Base-by-base conservation (phyloP, 2,329 filamentous ascomycete genomes). In the Colletotrichum cuscutae region DNA sequence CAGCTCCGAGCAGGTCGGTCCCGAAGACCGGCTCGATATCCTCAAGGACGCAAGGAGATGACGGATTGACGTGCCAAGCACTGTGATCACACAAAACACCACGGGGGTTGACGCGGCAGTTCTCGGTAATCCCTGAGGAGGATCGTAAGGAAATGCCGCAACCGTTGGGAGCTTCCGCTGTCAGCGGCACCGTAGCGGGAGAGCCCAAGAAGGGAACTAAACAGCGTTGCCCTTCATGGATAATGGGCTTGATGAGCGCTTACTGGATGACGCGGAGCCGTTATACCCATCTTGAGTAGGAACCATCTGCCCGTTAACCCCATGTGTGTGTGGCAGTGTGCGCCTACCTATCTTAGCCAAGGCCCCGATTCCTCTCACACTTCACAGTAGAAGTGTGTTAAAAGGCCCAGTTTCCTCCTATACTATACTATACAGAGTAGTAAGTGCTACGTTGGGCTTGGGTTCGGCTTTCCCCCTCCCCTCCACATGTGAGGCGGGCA, bases 71-170 rank as follows among this genome's bases (percentile, higher is more conserved):
- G 15, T 64, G 70, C 60, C 65, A 46, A 56, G 65, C 53, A 46
- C 35, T 65, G 26, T 46, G 46, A 56, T 60, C 54, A 28, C 13
- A 49, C 42, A 22, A 42, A 56, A 58, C 56, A 26, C 60, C n/a
- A 42, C 26, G 32, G 49, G 59, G 65, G 65, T 65, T 70, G 66
- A 70, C 66, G 60, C 70, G 65, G 60, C 70, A 72, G 13, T 70
- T 70, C 59, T 24, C 28, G 35, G 53, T 52, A 64, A 54, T 58
- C 46, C 46, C 28, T 30, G 26, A 54, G 28, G 54, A 54, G 15
- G 54, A 24, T 49, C 3, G 30, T 60, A 42, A 42, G 66, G 66
- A 72, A 72, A 72, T 72, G 66, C 66, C 70, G 65, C 70, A 72
- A 49, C 58, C 37, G 13, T 42, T 42, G 37, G 37, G 37, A 42